Evolutionary conservation across 192 early-diverging fungal genomes (phyloP), one percentile per base, ranked within the genome.

Genomic region (Coemansia sp.): DNA sequence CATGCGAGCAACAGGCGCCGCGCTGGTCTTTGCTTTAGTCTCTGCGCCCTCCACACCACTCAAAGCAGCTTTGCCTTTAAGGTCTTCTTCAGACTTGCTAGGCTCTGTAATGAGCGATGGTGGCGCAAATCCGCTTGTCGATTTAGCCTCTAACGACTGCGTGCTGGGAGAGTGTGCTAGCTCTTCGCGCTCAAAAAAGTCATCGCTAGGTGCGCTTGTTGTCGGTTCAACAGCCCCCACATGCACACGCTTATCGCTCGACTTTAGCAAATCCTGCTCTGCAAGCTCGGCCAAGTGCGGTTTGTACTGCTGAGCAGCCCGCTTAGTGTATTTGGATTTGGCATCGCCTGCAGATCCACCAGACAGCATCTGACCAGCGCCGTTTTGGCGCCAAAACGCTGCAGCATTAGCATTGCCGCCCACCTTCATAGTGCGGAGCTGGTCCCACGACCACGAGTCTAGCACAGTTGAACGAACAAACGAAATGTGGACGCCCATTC

Each of bases 401-500:
- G 82, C 71, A 7, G 90, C 87, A 38, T 87, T 86, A 15, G 75
- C 82, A 71, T 99, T 99, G 5, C 97, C 97, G 47, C 94, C 91
- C 3, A 90, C 84, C 71, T 94, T 93, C 89, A 91, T 90, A 8
- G 84, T 78, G 42, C 95, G 87, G 37, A 99, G 82, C 81, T 99
- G 97, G 68, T 93, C 90, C 80, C 93, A 85, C 20, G 89, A 85
- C 97, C 96, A 99, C 31, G 88, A 87, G 62, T 99, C 97, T 36
- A 99, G 80, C 21, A 85, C 68, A 0, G 88, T 92, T 7, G 97
- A 98, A 64, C 96, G 84, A 9, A 98, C 97, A 88, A 98, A 98
- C 10, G 89, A 91, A 53, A 98, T 93, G 66, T 99, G 97, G 10
- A 98, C 97, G 40, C 97, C 97, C 75, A 99, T 87, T 66, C 94